Evolutionary conservation across 2,329 filamentous ascomycete genomes (phyloP).

Genomic region (Sporothrix phasma): DNA sequence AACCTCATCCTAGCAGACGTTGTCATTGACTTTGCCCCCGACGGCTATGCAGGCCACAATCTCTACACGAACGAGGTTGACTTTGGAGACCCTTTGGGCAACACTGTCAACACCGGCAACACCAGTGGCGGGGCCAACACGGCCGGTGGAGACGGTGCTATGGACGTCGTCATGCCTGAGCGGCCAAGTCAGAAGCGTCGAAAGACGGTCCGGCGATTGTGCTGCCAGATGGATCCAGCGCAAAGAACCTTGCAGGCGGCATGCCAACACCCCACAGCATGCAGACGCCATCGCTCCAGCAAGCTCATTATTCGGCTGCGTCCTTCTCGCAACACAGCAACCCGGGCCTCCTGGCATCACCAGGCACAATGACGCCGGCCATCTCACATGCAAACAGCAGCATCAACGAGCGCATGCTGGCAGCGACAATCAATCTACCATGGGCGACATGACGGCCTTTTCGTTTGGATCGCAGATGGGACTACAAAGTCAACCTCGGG

Average conservation of each 20-base stretch:
- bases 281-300: conserved; percentile 22
- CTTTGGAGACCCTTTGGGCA: conserved; percentile 19
- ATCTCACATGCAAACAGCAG: background rate
- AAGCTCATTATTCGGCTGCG: background rate
- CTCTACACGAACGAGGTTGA: conserved; percentile 31
- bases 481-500: conserved; percentile 12
- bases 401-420: background rate
- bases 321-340: background rate
- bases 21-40: conserved; percentile 47
- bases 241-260: background rate
- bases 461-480: background rate
- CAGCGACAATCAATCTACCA: background rate
- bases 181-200: conserved; percentile 41
- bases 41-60: conserved; percentile 43
- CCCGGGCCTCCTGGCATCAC: background rate
- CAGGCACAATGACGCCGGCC: background rate
- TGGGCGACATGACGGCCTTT: background rate
- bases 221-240: conserved; percentile 11
- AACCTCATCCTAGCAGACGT: conserved; percentile 64
- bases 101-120: background rate
- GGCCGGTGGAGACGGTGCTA: background rate
- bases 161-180: conserved; percentile 18
- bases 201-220: conserved; percentile 31
- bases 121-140: background rate
- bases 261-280: conserved; percentile 24